A percentile compares a stretch with the other conserved stretches of the same genome.
Conservation (phyloP, 345 rosid genomes). For the Conringia planisiliqua region DNA sequence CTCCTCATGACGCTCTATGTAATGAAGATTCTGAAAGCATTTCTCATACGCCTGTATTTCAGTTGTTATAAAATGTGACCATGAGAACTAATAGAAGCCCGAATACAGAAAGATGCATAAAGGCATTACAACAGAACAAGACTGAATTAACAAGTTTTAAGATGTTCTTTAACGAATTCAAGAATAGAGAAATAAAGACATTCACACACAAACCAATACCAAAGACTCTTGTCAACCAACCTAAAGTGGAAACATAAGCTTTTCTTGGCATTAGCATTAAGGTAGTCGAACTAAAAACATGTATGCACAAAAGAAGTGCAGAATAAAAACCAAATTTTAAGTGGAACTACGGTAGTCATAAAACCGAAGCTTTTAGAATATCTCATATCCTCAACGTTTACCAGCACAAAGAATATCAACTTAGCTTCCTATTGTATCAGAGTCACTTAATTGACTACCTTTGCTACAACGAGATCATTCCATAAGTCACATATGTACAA, state of each 20-base stretch:
- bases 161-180: neutral
- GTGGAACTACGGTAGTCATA: neutral
- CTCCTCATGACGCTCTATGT: slow-evolving; percentile 81
- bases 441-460: neutral
- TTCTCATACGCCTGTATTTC: slow-evolving; percentile 78
- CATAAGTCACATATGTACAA: neutral
- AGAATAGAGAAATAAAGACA: neutral
- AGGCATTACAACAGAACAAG: neutral
- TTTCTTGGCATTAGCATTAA: neutral
- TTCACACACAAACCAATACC: neutral
- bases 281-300: neutral
- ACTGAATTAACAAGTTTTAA: neutral
- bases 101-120: neutral
- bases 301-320: neutral
- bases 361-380: neutral
- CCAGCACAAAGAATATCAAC: neutral
- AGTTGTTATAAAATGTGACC: slow-evolving; percentile 6
- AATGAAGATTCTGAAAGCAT: slow-evolving; percentile 94
- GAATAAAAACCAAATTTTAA: neutral
- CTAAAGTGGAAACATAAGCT: neutral
- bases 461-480: neutral
- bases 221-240: neutral
- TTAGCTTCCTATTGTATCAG: neutral
- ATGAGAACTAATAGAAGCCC: neutral
- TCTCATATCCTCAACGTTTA: neutral